Conservation (phyloP, 2,329 filamentous ascomycete genomes). For the Fusarium cicatricum region DNA sequence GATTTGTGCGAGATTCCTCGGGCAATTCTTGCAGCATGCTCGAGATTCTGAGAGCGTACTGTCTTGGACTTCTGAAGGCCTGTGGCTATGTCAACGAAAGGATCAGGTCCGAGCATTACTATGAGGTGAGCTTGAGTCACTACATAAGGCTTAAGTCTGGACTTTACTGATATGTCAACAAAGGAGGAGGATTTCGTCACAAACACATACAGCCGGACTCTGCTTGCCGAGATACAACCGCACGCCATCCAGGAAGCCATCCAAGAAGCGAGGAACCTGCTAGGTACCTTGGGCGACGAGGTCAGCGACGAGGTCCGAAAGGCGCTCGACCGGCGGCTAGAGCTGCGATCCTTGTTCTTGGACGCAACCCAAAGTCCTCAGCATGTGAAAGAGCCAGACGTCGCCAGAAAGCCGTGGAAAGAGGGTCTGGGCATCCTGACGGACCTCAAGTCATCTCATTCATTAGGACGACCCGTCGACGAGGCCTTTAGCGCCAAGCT, state of each 20-base stretch:
- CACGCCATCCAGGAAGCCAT: conserved; percentile 64
- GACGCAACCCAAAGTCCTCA: conserved; percentile 59
- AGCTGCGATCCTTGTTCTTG: conserved; percentile 72
- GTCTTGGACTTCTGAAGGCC: conserved; percentile 82
- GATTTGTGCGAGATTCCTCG: conserved; percentile 60
- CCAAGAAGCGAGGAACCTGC: conserved; percentile 60
- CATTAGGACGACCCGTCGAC: conserved; percentile 70
- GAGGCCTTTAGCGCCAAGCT: conserved; percentile 91
- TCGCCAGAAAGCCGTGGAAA: conserved; percentile 60
- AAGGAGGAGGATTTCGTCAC: conserved; percentile 97
- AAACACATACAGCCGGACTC: conserved; percentile 82
- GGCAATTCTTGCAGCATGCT: conserved; percentile 56
- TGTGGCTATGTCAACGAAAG: conserved; percentile 81
- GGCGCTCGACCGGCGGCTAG: conserved; percentile 71
- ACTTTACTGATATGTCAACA: conserved; percentile 4
- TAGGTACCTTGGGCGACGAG: conserved; percentile 53
- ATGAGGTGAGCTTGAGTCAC: conserved; percentile 67
- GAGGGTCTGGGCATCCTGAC: conserved; percentile 60
- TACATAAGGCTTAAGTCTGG: too few species aligned
- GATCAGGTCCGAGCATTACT: conserved; percentile 86
- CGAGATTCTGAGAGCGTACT: conserved; percentile 82
- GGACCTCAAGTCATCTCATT: conserved; percentile 65
- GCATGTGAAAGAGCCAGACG: conserved; percentile 55
- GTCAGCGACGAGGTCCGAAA: conserved; percentile 52
- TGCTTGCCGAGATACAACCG: conserved; percentile 71